Percentiles rank a stretch among this genome's conserved stretches.
Evolutionary conservation across 495 filamentous ascomycete species (phyloP).

Genomic region (Podospora tetraspora): DNA sequence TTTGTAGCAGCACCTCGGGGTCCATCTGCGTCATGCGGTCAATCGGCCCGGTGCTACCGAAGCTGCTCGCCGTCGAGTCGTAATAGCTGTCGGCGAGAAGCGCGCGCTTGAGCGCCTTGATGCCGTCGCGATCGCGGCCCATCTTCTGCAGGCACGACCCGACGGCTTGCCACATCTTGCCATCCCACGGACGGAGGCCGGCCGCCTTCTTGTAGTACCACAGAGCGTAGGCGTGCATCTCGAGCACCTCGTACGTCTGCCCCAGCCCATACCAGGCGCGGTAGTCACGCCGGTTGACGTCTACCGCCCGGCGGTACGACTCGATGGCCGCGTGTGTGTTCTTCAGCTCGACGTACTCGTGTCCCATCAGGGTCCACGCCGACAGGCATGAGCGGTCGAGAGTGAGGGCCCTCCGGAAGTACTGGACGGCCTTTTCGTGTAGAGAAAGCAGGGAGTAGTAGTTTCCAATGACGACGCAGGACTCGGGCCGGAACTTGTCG

Average conservation of each 20-base stretch:
- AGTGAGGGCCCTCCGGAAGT: constrained; percentile 94
- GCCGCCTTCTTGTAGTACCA: constrained; percentile 98
- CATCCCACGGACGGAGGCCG: constrained; percentile 82
- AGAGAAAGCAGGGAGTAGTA: constrained; percentile 91
- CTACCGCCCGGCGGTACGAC: constrained; percentile 91
- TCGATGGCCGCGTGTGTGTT: constrained; percentile 99
- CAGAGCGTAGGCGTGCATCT: constrained; percentile 93
- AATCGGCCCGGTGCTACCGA: constrained; percentile 35
- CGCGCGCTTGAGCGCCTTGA: constrained; percentile 91
- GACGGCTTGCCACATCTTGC: constrained; percentile 98
- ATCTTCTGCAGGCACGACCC: constrained; percentile 86
- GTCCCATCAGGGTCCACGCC: constrained; percentile 98
- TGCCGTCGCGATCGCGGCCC: constrained; percentile 73
- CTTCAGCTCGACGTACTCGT: constrained; percentile 98
- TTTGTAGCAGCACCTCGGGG: constrained; percentile 83
- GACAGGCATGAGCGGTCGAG: constrained; percentile 87
- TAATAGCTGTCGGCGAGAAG: constrained; percentile 78
- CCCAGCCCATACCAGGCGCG: constrained; percentile 98
- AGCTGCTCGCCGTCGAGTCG: constrained; percentile 48
- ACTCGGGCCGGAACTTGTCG: constrained; percentile 95
- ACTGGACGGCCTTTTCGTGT: constrained; percentile 97
- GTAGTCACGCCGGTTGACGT: constrained; percentile 94
- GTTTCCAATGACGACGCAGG: constrained; percentile 94
- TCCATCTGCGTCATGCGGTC: constrained; percentile 60
- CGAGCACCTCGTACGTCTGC: constrained; percentile 94